phyloP scores from a whole-genome alignment of 805 yeast genomes.

The Saccharomycopsis schoenii region DNA sequence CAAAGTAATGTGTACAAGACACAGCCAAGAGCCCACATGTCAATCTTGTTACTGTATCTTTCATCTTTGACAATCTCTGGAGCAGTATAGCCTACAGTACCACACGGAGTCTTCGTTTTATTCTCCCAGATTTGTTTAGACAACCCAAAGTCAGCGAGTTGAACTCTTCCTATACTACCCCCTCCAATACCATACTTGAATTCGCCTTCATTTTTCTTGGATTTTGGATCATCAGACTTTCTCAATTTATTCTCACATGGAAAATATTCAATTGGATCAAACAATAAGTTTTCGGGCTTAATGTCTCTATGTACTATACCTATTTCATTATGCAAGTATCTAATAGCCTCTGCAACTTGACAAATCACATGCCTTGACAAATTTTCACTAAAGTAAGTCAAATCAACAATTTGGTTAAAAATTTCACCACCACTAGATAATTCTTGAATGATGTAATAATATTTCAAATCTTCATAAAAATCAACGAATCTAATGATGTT shows the following conservation, averaged over 20 bases:
- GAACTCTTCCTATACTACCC: conserved; percentile 83
- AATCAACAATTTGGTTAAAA: conserved; percentile 56
- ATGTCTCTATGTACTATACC: conserved; percentile 81
- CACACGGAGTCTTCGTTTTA: conserved; percentile 94
- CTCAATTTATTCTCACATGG: conserved; percentile 36
- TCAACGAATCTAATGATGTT: conserved; percentile 57
- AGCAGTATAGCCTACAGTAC: conserved; percentile 97
- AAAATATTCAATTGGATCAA: conserved; percentile 44
- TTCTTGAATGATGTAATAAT: conserved; percentile 65
- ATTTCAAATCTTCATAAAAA: conserved; percentile 50
- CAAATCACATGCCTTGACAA: conserved; percentile 51
- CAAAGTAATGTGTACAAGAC: conserved; percentile 86
- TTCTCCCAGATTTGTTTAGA: conserved; percentile 84
- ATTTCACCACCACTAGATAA: conserved; percentile 71
- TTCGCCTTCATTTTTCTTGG: conserved; percentile 80
- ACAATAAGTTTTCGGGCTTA: conserved; percentile 71
- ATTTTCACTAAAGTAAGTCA: conserved; percentile 58
- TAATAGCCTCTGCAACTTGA: conserved; percentile 55
- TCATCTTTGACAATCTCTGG: conserved; percentile 96
- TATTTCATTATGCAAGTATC: conserved; percentile 59
- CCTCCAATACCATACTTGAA: conserved; percentile 78
- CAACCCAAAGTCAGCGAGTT: conserved; percentile 91
- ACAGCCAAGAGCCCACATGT: conserved; percentile 98
- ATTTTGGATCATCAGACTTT: conserved; percentile 56
- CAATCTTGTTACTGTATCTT: conserved; percentile 85